These are phyloP conservation scores for Pachysandra terminalis DNA, from an alignment of 164 flowering plant species.

Conservation along the genomic window DNA sequence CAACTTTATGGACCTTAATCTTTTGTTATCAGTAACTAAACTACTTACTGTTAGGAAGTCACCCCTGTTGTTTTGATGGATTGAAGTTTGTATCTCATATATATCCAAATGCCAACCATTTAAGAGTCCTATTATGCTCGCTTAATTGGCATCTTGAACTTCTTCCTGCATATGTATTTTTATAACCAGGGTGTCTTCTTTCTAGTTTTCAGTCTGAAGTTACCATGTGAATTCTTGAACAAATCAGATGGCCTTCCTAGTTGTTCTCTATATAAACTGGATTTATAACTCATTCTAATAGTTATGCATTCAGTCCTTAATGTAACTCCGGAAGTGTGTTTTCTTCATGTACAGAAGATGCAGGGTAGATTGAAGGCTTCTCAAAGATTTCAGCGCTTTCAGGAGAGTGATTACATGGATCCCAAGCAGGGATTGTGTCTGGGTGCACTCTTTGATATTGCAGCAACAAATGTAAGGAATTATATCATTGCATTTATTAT, in stretches of 20 bases:
- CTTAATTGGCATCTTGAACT: not conserved
- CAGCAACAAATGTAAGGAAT: slow-evolving; percentile 86
- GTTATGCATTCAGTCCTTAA: no score
- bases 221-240: not conserved
- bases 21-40: no score
- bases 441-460: slow-evolving; percentile 96
- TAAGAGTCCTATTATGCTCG: not conserved
- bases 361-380: slow-evolving; percentile 51
- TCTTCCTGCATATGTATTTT: not conserved
- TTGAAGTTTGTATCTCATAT: no score
- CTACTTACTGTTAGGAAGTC: no score
- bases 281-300: not conserved
- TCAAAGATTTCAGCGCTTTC: slow-evolving; percentile 66
- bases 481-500: no score
- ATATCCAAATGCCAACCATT: not conserved
- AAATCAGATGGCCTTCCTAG: not conserved
- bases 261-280: not conserved
- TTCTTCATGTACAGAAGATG: slow-evolving; percentile 45
- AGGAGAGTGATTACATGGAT: slow-evolving; percentile 94
- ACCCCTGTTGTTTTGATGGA: no score
- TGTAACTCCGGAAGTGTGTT: not conserved
- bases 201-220: no score
- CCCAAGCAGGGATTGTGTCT: slow-evolving; percentile 86
- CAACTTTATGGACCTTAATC: no score
- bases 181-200: no score